Base-by-base conservation (phyloP, 208 protist species). In the Crithidia expoeki region DNA sequence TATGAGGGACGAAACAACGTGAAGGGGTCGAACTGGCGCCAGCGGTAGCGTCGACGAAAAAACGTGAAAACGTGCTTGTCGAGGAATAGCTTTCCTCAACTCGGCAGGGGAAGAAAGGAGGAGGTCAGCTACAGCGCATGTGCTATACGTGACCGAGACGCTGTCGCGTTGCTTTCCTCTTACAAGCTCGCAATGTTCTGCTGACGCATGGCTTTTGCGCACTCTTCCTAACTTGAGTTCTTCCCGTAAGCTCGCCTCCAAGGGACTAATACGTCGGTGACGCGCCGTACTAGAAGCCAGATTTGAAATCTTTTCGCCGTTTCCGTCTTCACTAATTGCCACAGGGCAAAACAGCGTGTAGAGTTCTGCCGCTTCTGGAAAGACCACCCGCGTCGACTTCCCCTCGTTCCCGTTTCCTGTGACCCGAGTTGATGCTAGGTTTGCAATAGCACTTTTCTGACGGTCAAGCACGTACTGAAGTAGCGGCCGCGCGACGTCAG, bases 401-500 rank as follows among this genome's bases (percentile, higher is more conserved):
- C 19, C 51, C 23, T 11, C 51, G 12, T 7, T 10, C 11, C 19
- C 2, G 16, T 36, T 6, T 21, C 27, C 19, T 3, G 2, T 10
- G 9, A 21, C 14, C 32, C 25, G 40, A n/a, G n/a, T n/a, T n/a
- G 17, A 16, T 6, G 3, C 33, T 23, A 12, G 4, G 10, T 19
- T n/a, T n/a, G 34, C 36, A 19, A 16, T 25, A 0, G 6, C 6
- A 30, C 12, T 11, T 16, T 38, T 6, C 30, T 76, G 72, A 3
- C 34, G 23, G 0, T 47, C n/a, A 2, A 60, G n/a, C 21, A 58
- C 72, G 63, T 65, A 61, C n/a, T 21, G 42, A 23, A 76, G 63
- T 27, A 76, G 63, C 36, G 46, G 50, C 23, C 21, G 44, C 33
- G 63, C 62, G 10, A 66, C 47, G 19, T 23, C 14, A 2, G 38